phyloP scores from a whole-genome alignment of 129 eudicot genomes.

The Centrapalus pauciflorus region DNA sequence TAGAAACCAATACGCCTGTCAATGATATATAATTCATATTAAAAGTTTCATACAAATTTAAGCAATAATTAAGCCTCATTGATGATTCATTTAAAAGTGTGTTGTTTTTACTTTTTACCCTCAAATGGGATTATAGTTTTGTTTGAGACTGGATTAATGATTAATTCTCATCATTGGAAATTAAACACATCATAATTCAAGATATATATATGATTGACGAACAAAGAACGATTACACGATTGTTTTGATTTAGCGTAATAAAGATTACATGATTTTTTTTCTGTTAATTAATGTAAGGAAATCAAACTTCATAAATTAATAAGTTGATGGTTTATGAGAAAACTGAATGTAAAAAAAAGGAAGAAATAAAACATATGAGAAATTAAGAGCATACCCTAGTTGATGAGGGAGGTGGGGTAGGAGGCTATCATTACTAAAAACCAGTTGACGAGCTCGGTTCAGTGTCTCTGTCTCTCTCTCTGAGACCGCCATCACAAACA shows the following conservation, averaged over 20 bases:
- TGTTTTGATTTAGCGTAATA: no score
- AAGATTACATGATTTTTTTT: neutral
- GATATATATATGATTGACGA: no score
- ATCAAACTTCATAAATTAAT: neutral
- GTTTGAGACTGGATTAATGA: no score
- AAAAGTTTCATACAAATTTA: slow-evolving; percentile 5
- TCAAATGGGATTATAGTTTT: no score
- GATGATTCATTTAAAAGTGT: no score
- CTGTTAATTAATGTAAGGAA: neutral
- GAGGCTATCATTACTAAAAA: slow-evolving; percentile 58
- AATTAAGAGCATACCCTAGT: slow-evolving; percentile 38
- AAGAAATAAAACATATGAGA: neutral
- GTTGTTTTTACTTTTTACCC: no score
- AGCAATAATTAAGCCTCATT: no score
- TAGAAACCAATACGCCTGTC: neutral
- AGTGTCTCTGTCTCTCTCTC: slow-evolving; percentile 98
- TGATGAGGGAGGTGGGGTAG: slow-evolving; percentile 45
- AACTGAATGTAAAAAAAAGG: neutral
- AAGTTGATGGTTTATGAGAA: neutral
- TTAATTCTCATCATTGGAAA: no score
- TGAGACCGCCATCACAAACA: slow-evolving; percentile 29
- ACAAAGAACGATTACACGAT: no score
- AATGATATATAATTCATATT: neutral
- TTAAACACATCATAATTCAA: no score
- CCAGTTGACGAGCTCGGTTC: slow-evolving; percentile 94